A percentile compares a stretch with the other conserved stretches of the same genome.
Evolutionary conservation across 805 yeast genomes (phyloP).

Genomic region (Candida vaughaniae): DNA sequence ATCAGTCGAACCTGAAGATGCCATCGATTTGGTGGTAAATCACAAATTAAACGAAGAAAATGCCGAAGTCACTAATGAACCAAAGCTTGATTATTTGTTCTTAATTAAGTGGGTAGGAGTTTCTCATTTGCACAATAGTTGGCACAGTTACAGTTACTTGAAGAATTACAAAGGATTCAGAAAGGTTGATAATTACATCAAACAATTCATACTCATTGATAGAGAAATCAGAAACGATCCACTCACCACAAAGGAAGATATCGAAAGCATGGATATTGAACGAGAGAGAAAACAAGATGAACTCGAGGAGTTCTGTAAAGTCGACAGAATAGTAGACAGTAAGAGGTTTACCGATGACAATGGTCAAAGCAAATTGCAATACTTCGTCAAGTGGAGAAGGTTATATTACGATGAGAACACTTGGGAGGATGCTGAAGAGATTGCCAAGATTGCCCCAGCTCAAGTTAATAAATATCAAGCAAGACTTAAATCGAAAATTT

Average conservation of each 20-base stretch:
- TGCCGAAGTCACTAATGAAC: constrained; percentile 45
- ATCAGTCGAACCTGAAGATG: constrained; percentile 30
- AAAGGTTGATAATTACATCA: constrained; percentile 86
- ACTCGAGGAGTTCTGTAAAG: constrained; percentile 76
- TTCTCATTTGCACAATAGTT: constrained; percentile 92
- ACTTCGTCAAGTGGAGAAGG: constrained; percentile 91
- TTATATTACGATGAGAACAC: constrained; percentile 93
- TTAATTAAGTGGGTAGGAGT: constrained; percentile 81
- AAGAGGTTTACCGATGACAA: constrained; percentile 66
- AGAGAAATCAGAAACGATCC: constrained; percentile 78
- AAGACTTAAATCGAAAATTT: constrained; percentile 76
- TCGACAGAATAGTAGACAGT: constrained; percentile 86
- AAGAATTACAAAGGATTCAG: constrained; percentile 70
- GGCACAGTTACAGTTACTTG: constrained; percentile 70
- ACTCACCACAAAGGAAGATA: constrained; percentile 80
- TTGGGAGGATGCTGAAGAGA: constrained; percentile 91
- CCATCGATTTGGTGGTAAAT: constrained; percentile 41
- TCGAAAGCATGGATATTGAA: constrained; percentile 92
- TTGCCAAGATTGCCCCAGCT: constrained; percentile 79
- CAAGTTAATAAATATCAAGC: constrained; percentile 82
- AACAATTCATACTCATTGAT: constrained; percentile 70
- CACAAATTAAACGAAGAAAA: constrained; percentile 32
- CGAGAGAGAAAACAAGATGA: constrained; percentile 82
- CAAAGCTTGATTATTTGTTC: constrained; percentile 59
- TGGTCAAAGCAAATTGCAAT: constrained; percentile 68